phyloP scores from a whole-genome alignment of 768 basidiomycete species.

The Tylopilus plumbeoviolaceoides region DNA sequence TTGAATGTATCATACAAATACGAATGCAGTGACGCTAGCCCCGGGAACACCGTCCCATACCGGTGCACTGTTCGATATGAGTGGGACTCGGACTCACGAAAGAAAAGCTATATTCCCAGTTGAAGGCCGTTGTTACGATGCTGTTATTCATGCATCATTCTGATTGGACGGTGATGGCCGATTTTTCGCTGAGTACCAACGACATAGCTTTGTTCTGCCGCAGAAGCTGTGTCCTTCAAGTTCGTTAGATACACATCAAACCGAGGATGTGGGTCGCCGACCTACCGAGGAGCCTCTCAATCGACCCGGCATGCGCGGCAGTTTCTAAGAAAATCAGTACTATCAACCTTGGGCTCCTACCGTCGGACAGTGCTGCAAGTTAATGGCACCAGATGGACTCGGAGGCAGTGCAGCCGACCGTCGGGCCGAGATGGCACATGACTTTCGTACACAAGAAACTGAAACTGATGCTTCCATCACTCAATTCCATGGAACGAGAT shows the following conservation, averaged over 20 bases:
- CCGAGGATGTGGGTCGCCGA: background rate
- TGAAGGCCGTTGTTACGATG: background rate
- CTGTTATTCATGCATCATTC: background rate
- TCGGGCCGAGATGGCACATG: background rate
- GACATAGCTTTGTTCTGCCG: background rate
- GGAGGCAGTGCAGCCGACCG: background rate
- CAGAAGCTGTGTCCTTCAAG: constrained; percentile 8
- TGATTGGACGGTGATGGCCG: constrained; percentile 1
- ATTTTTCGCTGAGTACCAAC: background rate
- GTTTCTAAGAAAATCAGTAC: background rate
- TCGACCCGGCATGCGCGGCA: background rate
- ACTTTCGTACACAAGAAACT: too few species aligned
- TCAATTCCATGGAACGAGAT: background rate
- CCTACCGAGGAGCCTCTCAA: background rate
- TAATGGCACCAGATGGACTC: too few species aligned
- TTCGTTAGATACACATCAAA: background rate
- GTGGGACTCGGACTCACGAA: background rate
- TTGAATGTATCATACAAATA: constrained; percentile 6
- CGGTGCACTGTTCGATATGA: constrained; percentile 7
- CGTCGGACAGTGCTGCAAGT: too few species aligned
- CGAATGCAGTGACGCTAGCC: background rate
- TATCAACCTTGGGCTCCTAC: too few species aligned
- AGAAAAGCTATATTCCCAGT: background rate
- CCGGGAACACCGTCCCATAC: constrained; percentile 1
- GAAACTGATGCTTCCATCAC: background rate